Base-by-base conservation (phyloP, 2,329 filamentous ascomycete genomes). In the Passalora sequoiae region DNA sequence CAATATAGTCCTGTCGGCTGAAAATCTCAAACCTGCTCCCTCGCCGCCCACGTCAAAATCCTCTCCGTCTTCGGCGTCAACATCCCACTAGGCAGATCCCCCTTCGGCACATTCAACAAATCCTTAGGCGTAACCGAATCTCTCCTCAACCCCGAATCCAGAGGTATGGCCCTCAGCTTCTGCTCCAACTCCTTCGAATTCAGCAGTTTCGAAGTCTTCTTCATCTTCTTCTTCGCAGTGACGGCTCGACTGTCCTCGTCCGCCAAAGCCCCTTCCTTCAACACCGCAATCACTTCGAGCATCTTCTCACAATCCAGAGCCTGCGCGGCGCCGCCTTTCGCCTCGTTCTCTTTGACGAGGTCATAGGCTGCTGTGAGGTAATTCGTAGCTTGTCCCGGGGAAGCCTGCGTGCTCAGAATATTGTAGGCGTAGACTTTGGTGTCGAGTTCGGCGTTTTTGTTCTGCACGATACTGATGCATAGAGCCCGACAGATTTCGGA, bases 381-480 rank as follows among this genome's bases (percentile, higher is more conserved):
- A 17, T 43, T 39, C 31, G 49, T 43, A 2, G 47, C 47, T 33
- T 56, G 51, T 10, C 49, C 49, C 5, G 47, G 43, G 8, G 39
- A 46, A 1, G 51, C 51, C 36, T 51, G 45, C 10, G 52, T 55
- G 4, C 46, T 44, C 9, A 56, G 43, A 24, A 58, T 54, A 31
- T 56, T 56, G 41, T 49, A 55, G n/a, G 54, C 52, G 15, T 57
- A 55, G 19, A 58, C 44, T 36, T 47, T 49, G 2, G 46, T 56
- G 6, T 49, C 44, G 13, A 46, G 31, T 20, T 57, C 49, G 3
- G 51, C 44, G 33, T 51, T 38, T n/a, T 43, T 37, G 19, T 44
- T 50, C 12, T 54, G 50, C 12, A 55, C 31, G 35, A 58, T 54
- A 4, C 39, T 39, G 8, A 53, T 33, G 32, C 56, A 58, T 1